Percentiles rank a stretch among this genome's conserved stretches.
These are phyloP conservation scores for Hypoxylon lienhwacheense DNA, from an alignment of 495 filamentous ascomycete genomes.

Conservation along the genomic window DNA sequence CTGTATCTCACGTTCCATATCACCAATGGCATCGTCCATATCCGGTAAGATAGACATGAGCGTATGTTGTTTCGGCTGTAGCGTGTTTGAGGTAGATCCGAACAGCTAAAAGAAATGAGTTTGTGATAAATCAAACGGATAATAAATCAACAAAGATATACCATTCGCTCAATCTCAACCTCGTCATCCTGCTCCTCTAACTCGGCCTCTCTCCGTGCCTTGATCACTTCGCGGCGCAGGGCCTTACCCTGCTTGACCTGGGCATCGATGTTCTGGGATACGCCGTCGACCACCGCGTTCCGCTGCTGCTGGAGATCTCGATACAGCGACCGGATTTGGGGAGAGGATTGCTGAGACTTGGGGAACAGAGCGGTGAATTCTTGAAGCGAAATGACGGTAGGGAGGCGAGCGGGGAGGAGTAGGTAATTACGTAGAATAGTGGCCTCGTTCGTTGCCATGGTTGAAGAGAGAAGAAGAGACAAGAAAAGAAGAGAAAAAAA, in stretches of 20 bases:
- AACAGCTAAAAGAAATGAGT: slow-evolving; percentile 56
- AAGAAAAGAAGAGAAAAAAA: background rate
- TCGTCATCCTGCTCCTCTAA: slow-evolving; percentile 63
- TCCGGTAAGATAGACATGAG: slow-evolving; percentile 64
- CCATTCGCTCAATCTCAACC: slow-evolving; percentile 69
- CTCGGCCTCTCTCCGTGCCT: slow-evolving; percentile 55
- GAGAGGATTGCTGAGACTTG: slow-evolving; percentile 64
- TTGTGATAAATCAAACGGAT: background rate
- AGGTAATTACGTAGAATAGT: slow-evolving; percentile 77
- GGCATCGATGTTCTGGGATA: slow-evolving; percentile 66
- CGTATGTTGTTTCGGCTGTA: slow-evolving; percentile 55
- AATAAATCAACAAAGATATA: slow-evolving; percentile 43
- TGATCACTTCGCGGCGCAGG: slow-evolving; percentile 63
- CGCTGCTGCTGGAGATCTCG: slow-evolving; percentile 74
- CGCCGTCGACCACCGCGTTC: slow-evolving; percentile 65
- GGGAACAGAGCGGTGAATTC: slow-evolving; percentile 81
- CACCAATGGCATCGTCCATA: slow-evolving; percentile 65
- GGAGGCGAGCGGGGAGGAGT: slow-evolving; percentile 71
- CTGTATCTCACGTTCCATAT: slow-evolving; percentile 67
- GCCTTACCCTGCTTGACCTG: slow-evolving; percentile 66
- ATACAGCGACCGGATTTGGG: slow-evolving; percentile 75
- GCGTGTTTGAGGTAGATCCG: slow-evolving; percentile 53
- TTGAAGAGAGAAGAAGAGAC: slow-evolving; percentile 1
- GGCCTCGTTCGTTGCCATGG: slow-evolving; percentile 71
- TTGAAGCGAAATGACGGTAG: slow-evolving; percentile 68